phyloP scores from a whole-genome alignment of 768 basidiomycete genomes.

The Piloderma croceum region DNA sequence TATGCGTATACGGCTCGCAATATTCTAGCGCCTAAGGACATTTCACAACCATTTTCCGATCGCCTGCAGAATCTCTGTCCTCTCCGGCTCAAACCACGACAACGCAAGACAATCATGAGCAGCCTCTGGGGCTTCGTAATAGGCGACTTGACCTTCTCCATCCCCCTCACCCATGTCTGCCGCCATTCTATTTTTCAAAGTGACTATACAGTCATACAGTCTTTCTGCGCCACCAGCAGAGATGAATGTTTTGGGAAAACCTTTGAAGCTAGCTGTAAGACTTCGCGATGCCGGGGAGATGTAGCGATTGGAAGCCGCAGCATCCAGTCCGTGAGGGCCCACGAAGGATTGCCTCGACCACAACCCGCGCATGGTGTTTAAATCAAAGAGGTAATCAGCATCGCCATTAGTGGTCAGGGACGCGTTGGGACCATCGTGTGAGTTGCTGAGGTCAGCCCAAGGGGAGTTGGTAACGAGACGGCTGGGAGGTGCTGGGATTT shows the following conservation, averaged over 20 bases:
- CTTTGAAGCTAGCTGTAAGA: constrained; percentile 20
- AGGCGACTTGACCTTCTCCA: constrained; percentile 19
- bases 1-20: no score
- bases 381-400: not conserved
- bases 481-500: constrained; percentile 10
- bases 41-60: constrained; percentile 15
- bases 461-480: constrained; percentile 15
- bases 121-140: constrained; percentile 16
- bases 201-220: constrained; percentile 25
- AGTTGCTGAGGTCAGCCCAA: constrained; percentile 12
- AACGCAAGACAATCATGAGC: constrained; percentile 20
- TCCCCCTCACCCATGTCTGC: constrained; percentile 24
- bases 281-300: constrained; percentile 31
- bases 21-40: no score
- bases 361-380: constrained; percentile 4
- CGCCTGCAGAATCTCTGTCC: constrained; percentile 16
- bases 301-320: constrained; percentile 21
- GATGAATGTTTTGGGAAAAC: constrained; percentile 35
- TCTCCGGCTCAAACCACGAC: constrained; percentile 24
- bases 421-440: constrained; percentile 9
- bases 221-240: constrained; percentile 29
- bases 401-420: constrained; percentile 7
- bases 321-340: constrained; percentile 20
- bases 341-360: constrained; percentile 19
- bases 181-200: constrained; percentile 24